Base-by-base conservation (phyloP, 352 stramenopile genomes). In the Phytophthora crassamura region DNA sequence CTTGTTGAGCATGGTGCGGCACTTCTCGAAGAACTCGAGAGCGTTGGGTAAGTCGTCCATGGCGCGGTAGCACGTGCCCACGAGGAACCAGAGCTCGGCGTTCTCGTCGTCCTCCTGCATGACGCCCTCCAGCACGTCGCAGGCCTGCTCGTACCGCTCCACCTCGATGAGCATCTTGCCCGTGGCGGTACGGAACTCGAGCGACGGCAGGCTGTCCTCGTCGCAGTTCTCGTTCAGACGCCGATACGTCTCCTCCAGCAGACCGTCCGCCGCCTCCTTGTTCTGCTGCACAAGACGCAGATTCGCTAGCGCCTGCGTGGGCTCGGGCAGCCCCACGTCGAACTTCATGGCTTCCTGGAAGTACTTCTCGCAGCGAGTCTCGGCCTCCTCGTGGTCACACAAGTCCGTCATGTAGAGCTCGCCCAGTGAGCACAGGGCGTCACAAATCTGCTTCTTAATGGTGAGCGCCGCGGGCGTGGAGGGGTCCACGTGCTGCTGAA, bases 371-470 rank as follows among this genome's bases (percentile, higher is more conserved):
- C 97, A 99, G 36, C 86, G 82, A 10, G 59, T 70, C 79, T 99
- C 97, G 18, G 97, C 97, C 67, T 98, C 89, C 57, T 96, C 77
- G 70, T 90, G 75, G 67, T 94, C 86, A 59, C 88, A 99, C 39
- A 99, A 79, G 72, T 99, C 97, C 25, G 97, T 99, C 84, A 99
- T 94, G 76, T 98, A 99, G 15, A 99, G 86, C 80, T 99, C 97
- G 10, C 91, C 94, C 12, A 99, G 80, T 7, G 89, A 93, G 77
- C 95, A 99, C 74, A 97, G 97, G 34, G 94, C 96, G 53, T 95
- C 88, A 48, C 91, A 96, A 22, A 99, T 88, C 77, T 98, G 94
- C 75, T 97, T 93, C 70, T 91, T 91, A 43, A 94, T 76, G 12
- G 81, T 72, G 15, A 77, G 47, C 25, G 84, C 83, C 18, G 89